phyloP scores from a whole-genome alignment of 495 filamentous ascomycete species.

The Penicillium odoratum region DNA sequence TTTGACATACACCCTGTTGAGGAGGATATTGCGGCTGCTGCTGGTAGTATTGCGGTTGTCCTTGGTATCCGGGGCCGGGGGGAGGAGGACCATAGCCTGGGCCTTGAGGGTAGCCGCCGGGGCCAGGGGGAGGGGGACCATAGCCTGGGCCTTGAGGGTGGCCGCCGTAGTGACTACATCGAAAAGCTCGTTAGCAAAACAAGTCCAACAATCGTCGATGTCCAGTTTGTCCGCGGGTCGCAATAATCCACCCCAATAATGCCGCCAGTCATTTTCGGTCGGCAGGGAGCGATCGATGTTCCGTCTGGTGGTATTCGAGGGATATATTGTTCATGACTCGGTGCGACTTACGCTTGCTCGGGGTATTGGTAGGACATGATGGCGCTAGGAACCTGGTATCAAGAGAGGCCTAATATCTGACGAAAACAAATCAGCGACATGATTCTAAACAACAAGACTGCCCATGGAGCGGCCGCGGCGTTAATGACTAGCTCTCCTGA shows the following conservation, averaged over 20 bases:
- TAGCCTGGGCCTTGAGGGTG: conserved; percentile 2
- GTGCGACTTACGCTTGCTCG: conserved; percentile 18
- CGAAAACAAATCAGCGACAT: background rate
- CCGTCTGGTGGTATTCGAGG: background rate
- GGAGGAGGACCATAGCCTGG: conserved; percentile 3
- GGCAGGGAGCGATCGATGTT: background rate
- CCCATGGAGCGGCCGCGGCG: background rate
- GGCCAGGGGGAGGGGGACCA: conserved; percentile 1
- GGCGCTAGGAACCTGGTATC: background rate
- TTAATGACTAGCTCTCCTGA: background rate
- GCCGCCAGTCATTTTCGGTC: background rate
- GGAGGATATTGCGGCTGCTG: conserved; percentile 17
- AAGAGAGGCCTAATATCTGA: too few species aligned
- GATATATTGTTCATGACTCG: conserved; percentile 1
- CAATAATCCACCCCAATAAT: background rate
- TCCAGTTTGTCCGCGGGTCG: background rate
- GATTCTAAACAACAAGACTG: background rate
- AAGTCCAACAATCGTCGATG: background rate
- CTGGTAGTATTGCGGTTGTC: conserved; percentile 19
- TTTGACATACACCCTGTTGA: conserved; percentile 8
- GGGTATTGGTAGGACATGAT: background rate
- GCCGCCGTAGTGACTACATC: conserved; percentile 1
- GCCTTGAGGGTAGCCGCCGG: conserved; percentile 4
- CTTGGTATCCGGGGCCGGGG: background rate
- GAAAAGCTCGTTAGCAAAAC: background rate